Percentiles rank a stretch among this genome's conserved stretches.
Conservation (phyloP, 179 eudicot species). For the Carnegiea gigantea region DNA sequence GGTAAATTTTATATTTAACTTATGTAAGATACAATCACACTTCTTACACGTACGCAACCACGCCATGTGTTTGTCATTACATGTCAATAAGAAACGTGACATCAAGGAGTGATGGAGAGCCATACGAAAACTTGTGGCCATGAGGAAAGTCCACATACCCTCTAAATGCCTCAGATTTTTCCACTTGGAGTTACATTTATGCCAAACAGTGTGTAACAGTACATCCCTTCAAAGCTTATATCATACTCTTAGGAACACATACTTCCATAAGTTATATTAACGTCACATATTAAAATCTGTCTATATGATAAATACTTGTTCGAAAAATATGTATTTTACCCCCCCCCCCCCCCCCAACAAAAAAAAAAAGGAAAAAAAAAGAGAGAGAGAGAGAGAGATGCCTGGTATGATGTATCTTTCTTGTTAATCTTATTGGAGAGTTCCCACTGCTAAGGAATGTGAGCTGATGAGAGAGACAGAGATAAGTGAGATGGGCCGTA, state of each 20-base stretch:
- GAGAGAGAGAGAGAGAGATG: too few species aligned
- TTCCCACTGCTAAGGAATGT: not conserved
- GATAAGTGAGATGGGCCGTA: slow-evolving; percentile 8
- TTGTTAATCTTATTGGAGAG: not conserved
- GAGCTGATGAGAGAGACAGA: not conserved
- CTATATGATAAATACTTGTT: too few species aligned
- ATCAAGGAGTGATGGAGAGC: not conserved
- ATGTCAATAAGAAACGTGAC: not conserved
- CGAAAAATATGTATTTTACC: too few species aligned
- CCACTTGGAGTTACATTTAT: not conserved
- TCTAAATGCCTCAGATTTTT: not conserved
- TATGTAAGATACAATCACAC: not conserved
- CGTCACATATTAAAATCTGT: too few species aligned
- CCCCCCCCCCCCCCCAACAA: not conserved
- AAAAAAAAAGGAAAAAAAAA: not conserved
- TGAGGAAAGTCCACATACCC: not conserved
- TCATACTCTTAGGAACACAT: too few species aligned
- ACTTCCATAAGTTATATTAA: too few species aligned
- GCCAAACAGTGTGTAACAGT: not conserved
- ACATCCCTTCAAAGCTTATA: too few species aligned
- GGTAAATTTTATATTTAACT: not conserved
- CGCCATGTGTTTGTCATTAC: not conserved
- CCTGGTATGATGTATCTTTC: not conserved
- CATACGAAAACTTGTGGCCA: slow-evolving; percentile 6
- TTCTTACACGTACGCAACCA: not conserved